A percentile compares a stretch with the other conserved stretches of the same genome.
phyloP scores from a whole-genome alignment of 2,329 filamentous ascomycete species.

The Fusarium sambucinum region DNA sequence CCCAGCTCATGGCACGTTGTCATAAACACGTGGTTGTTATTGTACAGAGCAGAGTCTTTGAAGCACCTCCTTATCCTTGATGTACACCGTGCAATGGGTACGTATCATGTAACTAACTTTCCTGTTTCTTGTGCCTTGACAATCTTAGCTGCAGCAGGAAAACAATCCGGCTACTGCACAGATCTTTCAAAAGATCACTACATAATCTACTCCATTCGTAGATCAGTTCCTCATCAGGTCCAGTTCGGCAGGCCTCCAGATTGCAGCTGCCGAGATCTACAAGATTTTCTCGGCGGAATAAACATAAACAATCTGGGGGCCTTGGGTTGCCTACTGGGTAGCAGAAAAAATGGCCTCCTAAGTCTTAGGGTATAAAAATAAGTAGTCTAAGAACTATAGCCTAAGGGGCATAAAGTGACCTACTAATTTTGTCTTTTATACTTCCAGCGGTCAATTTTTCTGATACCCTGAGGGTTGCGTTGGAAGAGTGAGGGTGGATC shows the following conservation, averaged over 20 bases:
- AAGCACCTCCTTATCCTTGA: neutral
- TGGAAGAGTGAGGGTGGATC: constrained; percentile 4
- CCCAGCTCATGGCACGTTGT: constrained; percentile 1
- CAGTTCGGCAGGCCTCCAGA: constrained; percentile 23
- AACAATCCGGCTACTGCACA: constrained; percentile 18
- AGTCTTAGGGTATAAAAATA: too few species aligned
- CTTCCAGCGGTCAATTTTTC: too few species aligned
- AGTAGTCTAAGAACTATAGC: too few species aligned
- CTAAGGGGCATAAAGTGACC: too few species aligned
- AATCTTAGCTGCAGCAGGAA: neutral
- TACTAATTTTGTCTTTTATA: too few species aligned
- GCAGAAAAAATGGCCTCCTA: too few species aligned
- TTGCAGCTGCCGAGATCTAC: constrained; percentile 40
- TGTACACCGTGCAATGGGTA: neutral
- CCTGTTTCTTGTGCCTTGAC: constrained; percentile 6
- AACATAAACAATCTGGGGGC: constrained; percentile 34
- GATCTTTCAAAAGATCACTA: constrained; percentile 25
- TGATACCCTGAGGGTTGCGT: too few species aligned
- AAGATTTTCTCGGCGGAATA: constrained; percentile 20
- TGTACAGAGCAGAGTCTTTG: constrained; percentile 12
- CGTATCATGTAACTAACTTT: constrained; percentile 4
- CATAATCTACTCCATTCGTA: constrained; percentile 24
- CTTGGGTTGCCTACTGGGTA: too few species aligned
- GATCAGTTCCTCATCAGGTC: constrained; percentile 34
- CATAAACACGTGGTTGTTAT: constrained; percentile 19